These are phyloP conservation scores for Aspergillus candidus DNA, from an alignment of 2,329 filamentous ascomycete genomes.

Conservation along the genomic window DNA sequence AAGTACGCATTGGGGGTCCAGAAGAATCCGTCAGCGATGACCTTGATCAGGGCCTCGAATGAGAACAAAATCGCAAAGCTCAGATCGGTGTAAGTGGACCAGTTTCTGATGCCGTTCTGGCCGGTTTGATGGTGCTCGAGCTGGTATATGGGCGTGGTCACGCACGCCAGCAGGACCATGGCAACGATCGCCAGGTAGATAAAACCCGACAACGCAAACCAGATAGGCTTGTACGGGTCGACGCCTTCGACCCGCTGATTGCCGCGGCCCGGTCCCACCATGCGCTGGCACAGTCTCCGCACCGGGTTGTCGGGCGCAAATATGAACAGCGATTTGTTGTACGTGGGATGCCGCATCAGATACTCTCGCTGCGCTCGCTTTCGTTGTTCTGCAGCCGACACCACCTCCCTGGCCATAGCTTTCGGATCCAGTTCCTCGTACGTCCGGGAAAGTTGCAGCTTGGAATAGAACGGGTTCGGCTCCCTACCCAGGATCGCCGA, in stretches of 20 bases:
- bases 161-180: slow-evolving; percentile 94
- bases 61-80: slow-evolving; percentile 85
- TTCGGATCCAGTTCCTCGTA: slow-evolving; percentile 78
- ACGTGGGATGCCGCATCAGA: slow-evolving; percentile 74
- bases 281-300: slow-evolving; percentile 73
- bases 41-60: slow-evolving; percentile 80
- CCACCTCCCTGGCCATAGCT: slow-evolving; percentile 83
- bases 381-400: slow-evolving; percentile 72
- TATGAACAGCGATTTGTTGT: slow-evolving; percentile 87
- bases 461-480: slow-evolving; percentile 92
- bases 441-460: slow-evolving; percentile 61
- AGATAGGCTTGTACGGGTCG: slow-evolving; percentile 78
- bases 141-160: slow-evolving; percentile 92
- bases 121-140: slow-evolving; percentile 70
- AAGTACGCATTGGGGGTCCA: slow-evolving; percentile 98
- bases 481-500: slow-evolving; percentile 59
- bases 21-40: slow-evolving; percentile 89
- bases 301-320: slow-evolving; percentile 74
- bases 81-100: slow-evolving; percentile 93
- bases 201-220: slow-evolving; percentile 90
- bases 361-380: slow-evolving; percentile 90
- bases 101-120: slow-evolving; percentile 67
- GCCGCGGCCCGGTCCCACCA: slow-evolving; percentile 88
- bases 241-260: slow-evolving; percentile 81
- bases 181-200: slow-evolving; percentile 91